Percentiles rank a stretch among this genome's conserved stretches.
These are phyloP conservation scores for Ceratobasidium sp. DNA, from an alignment of 1,284 basidiomycete genomes.

Conservation along the genomic window DNA sequence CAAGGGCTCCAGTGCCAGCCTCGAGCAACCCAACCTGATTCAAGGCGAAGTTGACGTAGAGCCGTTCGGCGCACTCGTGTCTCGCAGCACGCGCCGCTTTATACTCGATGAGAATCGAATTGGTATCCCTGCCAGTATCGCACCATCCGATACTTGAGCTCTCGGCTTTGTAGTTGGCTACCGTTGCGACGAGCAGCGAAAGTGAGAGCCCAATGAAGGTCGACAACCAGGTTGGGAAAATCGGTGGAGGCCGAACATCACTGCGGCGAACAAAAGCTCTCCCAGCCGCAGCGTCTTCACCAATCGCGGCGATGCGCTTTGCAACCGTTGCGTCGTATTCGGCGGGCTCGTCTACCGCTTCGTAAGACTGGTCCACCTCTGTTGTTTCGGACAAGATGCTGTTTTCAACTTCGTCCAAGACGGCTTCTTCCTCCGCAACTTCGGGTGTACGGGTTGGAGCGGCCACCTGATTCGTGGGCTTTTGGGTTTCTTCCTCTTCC, in stretches of 20 bases:
- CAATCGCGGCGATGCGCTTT: constrained; percentile 49
- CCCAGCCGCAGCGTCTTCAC: constrained; percentile 49
- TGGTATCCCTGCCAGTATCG: constrained; percentile 57
- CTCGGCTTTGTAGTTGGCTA: constrained; percentile 55
- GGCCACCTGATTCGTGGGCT: constrained; percentile 49
- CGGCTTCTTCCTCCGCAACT: constrained; percentile 18
- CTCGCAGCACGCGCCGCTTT: constrained; percentile 44
- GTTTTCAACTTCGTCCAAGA: constrained; percentile 48
- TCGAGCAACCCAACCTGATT: constrained; percentile 22
- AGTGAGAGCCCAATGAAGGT: constrained; percentile 47
- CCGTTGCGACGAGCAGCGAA: constrained; percentile 50
- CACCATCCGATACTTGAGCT: constrained; percentile 60
- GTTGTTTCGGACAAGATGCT: constrained; percentile 52
- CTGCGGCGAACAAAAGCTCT: constrained; percentile 36
- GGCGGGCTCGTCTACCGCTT: constrained; percentile 54
- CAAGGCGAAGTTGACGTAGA: constrained; percentile 30
- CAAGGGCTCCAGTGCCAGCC: background rate
- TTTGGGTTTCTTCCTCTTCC: constrained; percentile 50
- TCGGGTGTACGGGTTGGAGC: constrained; percentile 2
- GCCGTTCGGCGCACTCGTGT: constrained; percentile 30
- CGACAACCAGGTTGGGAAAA: constrained; percentile 52
- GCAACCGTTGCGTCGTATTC: constrained; percentile 48
- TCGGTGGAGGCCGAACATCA: constrained; percentile 48
- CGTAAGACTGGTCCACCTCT: constrained; percentile 55
- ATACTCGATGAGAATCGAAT: constrained; percentile 55